A percentile compares a stretch with the other conserved stretches of the same genome.
These are phyloP conservation scores for Aureoboletus auriporus DNA, from an alignment of 768 basidiomycete species.

Conservation along the genomic window DNA sequence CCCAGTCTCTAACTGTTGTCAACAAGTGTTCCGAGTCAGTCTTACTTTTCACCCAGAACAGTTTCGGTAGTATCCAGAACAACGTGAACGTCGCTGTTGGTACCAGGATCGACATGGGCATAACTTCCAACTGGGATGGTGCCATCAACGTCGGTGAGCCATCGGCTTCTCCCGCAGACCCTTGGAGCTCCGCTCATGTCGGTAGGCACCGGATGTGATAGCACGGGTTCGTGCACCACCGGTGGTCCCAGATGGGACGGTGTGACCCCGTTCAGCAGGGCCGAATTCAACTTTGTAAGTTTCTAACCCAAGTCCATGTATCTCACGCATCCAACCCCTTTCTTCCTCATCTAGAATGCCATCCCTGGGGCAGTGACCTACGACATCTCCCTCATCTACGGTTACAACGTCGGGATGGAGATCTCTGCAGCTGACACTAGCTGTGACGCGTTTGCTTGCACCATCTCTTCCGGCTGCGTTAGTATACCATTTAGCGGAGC, in stretches of 20 bases:
- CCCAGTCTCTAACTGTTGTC: constrained; percentile 27
- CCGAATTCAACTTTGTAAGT: constrained; percentile 31
- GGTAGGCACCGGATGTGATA: constrained; percentile 26
- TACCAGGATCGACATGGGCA: constrained; percentile 24
- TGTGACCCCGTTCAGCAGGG: constrained; percentile 29
- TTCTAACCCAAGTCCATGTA: neutral
- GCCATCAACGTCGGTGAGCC: constrained; percentile 27
- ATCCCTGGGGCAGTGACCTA: constrained; percentile 27
- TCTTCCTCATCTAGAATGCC: constrained; percentile 14
- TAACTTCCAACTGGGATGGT: constrained; percentile 30
- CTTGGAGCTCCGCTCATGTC: constrained; percentile 3
- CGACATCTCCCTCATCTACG: too few relatives aligned
- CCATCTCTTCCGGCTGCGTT: constrained; percentile 28
- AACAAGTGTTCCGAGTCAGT: constrained; percentile 26
- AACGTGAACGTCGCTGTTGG: constrained; percentile 23
- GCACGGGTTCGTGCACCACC: constrained; percentile 23
- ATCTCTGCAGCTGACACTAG: constrained; percentile 23
- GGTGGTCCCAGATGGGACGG: constrained; percentile 30
- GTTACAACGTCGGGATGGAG: constrained; percentile 33
- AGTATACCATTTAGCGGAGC: constrained; percentile 1
- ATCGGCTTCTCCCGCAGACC: neutral
- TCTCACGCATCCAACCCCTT: too few relatives aligned
- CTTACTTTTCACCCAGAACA: constrained; percentile 28
- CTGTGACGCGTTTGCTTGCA: constrained; percentile 29
- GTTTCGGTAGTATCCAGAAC: constrained; percentile 25